Evolutionary conservation across 495 filamentous ascomycete species (phyloP).

Genomic region (Clavariopsis aquatica): DNA sequence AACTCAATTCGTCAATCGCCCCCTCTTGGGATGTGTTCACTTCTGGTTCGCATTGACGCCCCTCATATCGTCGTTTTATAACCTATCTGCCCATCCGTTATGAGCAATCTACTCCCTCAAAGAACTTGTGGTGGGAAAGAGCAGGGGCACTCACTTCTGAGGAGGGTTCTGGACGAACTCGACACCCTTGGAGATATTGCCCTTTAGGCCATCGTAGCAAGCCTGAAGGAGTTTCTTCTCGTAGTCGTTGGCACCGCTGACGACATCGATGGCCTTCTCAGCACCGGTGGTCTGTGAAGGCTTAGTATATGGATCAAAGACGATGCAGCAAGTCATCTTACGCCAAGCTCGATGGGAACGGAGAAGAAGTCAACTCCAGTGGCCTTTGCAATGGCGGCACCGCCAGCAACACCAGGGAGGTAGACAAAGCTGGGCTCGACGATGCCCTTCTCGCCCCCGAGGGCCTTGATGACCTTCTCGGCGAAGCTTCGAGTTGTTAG

Average conservation of each 20-base stretch:
- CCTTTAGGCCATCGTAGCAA: conserved; percentile 72
- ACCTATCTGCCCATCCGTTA: conserved; percentile 35
- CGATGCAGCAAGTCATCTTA: conserved; percentile 54
- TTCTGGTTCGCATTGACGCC: conserved; percentile 6
- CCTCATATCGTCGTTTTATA: conserved; percentile 17
- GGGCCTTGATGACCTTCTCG: conserved; percentile 87
- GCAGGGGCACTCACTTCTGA: conserved; percentile 29
- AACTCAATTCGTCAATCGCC: background rate
- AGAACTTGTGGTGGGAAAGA: background rate
- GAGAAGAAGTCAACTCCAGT: conserved; percentile 94
- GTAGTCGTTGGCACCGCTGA: conserved; percentile 68
- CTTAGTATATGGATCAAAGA: background rate
- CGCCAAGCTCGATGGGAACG: conserved; percentile 89
- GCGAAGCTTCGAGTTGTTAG: conserved; percentile 66
- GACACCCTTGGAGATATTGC: conserved; percentile 91
- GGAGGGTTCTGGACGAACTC: conserved; percentile 84
- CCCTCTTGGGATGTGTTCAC: background rate
- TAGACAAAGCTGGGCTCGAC: conserved; percentile 95
- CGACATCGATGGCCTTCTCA: conserved; percentile 77
- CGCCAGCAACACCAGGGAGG: conserved; percentile 84
- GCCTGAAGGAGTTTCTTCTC: conserved; percentile 85
- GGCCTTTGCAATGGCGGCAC: conserved; percentile 76
- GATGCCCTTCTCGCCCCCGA: conserved; percentile 83
- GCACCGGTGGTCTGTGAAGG: conserved; percentile 68
- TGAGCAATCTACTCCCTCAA: conserved; percentile 26